Base-by-base conservation (phyloP, 148 eudicot species). In the Nyssa sinensis region DNA sequence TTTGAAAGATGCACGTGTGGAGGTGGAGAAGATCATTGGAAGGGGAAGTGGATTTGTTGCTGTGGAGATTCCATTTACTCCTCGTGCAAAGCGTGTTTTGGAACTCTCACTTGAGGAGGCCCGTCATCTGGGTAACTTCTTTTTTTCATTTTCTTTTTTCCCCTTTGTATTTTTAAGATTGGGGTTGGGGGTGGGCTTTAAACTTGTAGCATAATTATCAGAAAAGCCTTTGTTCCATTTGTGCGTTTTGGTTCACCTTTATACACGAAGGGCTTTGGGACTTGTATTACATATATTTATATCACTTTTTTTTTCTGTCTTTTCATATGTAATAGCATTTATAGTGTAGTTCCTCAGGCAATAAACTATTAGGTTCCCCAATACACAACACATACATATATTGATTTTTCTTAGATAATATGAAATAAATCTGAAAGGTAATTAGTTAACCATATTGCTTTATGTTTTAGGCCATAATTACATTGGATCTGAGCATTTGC, bases 61-160 rank as follows among this genome's bases (percentile, higher is more conserved):
- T 72, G 91, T 87, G 39, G 98, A 93, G 79, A 84, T 90, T 64
- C 98, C 98, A 17, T 90, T 93, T 79, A 87, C 93, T 66, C 93
- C 93, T 64, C 97, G 97, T 67, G 97, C 97, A 73, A 93, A 93
- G 77, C 89, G 93, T 79, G 96, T 93, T 76, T 58, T 93, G 75
- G 90, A 90, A 65, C 89, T 90, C 69, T 86, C 93, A 9, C 58
- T 88, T 47, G 96, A 93, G 79, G 96, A 93, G 72, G 98, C 98
- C 71, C 91, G 98, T 2, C 88, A 88, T 72, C 90, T 93, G 58
- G 98, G 98, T 93, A 86, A 68, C 69, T 34, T 64, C 24, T 28
- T 71, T 16, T 16, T 16, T 6, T n/a, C 8, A 12, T 61, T 57
- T 49, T 30, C 66, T 37, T 37, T 37, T 37, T 9, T 37, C 44